Evolutionary conservation across 306 rosid species (phyloP), one percentile per base, ranked within the genome.

Genomic region (Sechiopsis laciniata): DNA sequence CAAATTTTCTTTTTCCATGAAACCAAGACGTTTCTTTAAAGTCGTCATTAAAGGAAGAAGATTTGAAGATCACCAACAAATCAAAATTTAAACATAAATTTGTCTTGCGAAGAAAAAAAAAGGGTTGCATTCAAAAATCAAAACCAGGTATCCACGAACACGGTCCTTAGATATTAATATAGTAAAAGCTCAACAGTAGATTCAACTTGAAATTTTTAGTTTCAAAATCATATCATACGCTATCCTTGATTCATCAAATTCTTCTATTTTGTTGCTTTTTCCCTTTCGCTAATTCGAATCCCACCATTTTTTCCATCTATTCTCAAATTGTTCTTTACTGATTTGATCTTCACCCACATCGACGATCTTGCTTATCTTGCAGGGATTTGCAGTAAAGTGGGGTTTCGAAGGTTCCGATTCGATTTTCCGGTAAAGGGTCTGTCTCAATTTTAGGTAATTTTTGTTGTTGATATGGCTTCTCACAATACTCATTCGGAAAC

Each of bases 401-500:
- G 19, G 4, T 11, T 50, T 55, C 7, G 20, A 62, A 2, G 1
- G 50, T 24, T 59, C 29, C 52, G 61, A 37, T 78, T 59, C 60
- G 63, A 66, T 69, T 80, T 73, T 46, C 51, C 1, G 57, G 22
- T 19, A 19, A 76, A 79, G 80, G 24, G 74, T 54, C 62, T 50
- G 60, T 70, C 63, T 53, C 72, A 2, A 72, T 78, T 69, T 12
- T 61, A 70, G 35, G 68, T 74, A 74, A 16, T 62, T 62, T 62
- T 8, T 14, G 10, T 10, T 58, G 32, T 56, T 56, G 72, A 15
- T 17, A 92, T 92, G 98, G 84, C 84, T 8, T 82, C 88, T 77
- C 89, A 84, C 55, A 84, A 77, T 89, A 63, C 95, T 69, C 92
- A 88, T 55, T 85, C 89, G 5, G 96, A 90, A 7, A 78, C 87